phyloP scores from a whole-genome alignment of 2,329 filamentous ascomycete genomes.

The Mycosphaerella sp. region DNA sequence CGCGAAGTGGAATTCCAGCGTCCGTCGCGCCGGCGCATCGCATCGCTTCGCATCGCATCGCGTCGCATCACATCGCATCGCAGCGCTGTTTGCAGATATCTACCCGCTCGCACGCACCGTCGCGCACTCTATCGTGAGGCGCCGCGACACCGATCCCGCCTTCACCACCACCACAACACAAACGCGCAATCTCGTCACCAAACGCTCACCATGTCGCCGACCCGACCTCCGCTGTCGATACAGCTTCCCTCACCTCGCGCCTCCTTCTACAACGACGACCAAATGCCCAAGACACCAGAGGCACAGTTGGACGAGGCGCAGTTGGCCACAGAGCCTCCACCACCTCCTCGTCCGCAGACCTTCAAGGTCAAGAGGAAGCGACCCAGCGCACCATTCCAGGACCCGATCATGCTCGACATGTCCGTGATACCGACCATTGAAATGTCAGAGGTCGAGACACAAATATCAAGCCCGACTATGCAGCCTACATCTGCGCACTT shows the following conservation, averaged over 20 bases:
- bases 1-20: constrained; percentile 9
- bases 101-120: not conserved
- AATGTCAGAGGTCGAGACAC: constrained; percentile 36
- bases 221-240: constrained; percentile 44
- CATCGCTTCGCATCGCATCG: not conserved
- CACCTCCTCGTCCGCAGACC: constrained; percentile 43
- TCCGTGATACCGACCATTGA: constrained; percentile 47
- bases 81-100: not conserved
- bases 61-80: not conserved
- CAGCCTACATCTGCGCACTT: constrained; percentile 33
- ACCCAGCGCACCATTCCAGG: constrained; percentile 26
- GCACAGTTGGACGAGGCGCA: constrained; percentile 24
- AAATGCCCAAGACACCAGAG: constrained; percentile 42
- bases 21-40: constrained; percentile 13
- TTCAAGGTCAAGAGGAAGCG: constrained; percentile 46
- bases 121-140: not conserved
- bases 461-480: constrained; percentile 28
- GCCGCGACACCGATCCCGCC: not conserved
- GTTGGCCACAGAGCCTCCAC: constrained; percentile 35
- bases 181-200: not conserved
- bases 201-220: constrained; percentile 31
- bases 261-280: constrained; percentile 43
- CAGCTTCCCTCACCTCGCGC: constrained; percentile 47
- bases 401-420: constrained; percentile 24
- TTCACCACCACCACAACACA: constrained; percentile 2